Percentiles rank a stretch among this genome's conserved stretches.
Evolutionary conservation across 148 eudicot species (phyloP).

Genomic region (Vaccinium corymbosum): DNA sequence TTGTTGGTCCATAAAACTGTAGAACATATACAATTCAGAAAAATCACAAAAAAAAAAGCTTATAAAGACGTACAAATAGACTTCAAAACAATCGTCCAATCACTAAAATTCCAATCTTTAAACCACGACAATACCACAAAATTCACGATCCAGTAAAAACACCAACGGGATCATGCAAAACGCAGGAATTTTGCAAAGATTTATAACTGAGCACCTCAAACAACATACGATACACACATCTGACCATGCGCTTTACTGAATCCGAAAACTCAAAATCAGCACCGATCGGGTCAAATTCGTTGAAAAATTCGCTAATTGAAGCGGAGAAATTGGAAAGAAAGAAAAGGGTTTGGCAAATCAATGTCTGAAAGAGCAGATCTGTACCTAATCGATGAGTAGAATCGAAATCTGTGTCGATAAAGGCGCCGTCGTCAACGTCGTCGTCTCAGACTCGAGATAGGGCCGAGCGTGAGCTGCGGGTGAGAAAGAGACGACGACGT

Average conservation of each 20-base stretch:
- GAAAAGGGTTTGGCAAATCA: neutral
- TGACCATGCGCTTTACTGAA: neutral
- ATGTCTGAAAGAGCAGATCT: neutral
- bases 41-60: neutral
- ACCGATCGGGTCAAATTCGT: conserved; percentile 10
- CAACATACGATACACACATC: neutral
- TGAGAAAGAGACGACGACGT: conserved; percentile 17
- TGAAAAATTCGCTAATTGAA: neutral
- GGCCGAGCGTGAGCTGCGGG: too few relatives aligned
- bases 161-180: too few relatives aligned
- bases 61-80: neutral
- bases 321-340: neutral
- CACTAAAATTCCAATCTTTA: neutral
- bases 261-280: neutral
- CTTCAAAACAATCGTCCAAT: neutral
- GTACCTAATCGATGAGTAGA: neutral
- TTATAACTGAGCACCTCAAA: neutral
- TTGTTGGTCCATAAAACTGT: neutral
- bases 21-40: neutral
- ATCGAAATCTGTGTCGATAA: neutral
- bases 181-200: too few relatives aligned
- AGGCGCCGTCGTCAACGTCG: conserved; percentile 8
- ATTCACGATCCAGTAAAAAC: neutral
- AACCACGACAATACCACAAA: neutral
- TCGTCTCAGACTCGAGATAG: conserved; percentile 9